A percentile compares a stretch with the other conserved stretches of the same genome.
These are phyloP conservation scores for Ceratobasidium sp. DNA, from an alignment of 1,284 basidiomycete genomes.

Conservation along the genomic window DNA sequence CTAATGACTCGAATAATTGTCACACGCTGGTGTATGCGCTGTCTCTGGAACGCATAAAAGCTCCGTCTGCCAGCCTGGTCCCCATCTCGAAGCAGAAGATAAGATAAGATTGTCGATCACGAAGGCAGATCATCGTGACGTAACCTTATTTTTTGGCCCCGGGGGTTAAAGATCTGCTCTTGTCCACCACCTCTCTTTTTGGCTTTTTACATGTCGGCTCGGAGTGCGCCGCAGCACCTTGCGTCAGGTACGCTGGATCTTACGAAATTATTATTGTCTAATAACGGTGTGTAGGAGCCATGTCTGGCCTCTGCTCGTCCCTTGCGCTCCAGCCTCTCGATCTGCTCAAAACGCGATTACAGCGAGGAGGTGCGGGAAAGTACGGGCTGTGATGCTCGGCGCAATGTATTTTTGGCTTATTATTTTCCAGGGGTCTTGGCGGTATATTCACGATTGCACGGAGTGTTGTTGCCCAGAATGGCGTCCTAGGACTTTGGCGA, in stretches of 20 bases:
- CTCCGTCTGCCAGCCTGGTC: background rate
- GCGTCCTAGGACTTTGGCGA: constrained; percentile 82
- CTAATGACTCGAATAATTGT: background rate
- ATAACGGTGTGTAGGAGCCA: constrained; percentile 44
- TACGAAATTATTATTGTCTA: background rate
- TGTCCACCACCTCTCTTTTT: constrained; percentile 10
- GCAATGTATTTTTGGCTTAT: background rate
- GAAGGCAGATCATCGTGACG: constrained; percentile 14
- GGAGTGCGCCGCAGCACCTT: constrained; percentile 42
- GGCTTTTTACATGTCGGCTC: constrained; percentile 9
- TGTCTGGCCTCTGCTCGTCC: constrained; percentile 74
- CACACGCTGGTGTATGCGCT: too few relatives aligned
- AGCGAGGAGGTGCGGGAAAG: constrained; percentile 73
- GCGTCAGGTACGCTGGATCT: constrained; percentile 6
- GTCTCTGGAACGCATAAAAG: background rate
- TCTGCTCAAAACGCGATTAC: constrained; percentile 87
- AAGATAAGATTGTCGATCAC: constrained; percentile 30
- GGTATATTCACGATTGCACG: constrained; percentile 67
- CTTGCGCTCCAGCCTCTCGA: constrained; percentile 87
- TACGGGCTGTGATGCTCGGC: constrained; percentile 24
- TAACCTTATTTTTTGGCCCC: background rate
- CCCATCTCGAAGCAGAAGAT: background rate
- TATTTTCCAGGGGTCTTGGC: constrained; percentile 57
- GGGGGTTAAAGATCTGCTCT: background rate
- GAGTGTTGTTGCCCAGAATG: constrained; percentile 72